Conservation (phyloP, 257 asterid genomes). For the Solanum rostratum region DNA sequence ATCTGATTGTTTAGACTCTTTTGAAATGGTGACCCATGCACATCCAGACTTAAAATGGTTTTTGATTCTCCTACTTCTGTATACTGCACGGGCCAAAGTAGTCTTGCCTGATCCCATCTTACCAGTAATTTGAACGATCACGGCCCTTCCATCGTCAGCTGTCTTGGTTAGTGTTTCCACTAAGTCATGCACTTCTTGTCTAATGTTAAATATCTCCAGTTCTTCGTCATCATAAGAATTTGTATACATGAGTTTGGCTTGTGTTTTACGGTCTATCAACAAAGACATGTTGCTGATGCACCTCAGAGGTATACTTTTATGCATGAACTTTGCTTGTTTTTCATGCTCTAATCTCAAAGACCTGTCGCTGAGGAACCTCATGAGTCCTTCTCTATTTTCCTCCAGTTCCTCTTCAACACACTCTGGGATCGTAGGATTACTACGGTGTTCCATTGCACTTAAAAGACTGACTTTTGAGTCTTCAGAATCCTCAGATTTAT, state of each 20-base stretch:
- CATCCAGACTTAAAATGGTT: not conserved
- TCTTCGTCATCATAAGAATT: conserved; percentile 6
- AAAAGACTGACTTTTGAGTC: not conserved
- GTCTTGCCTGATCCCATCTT: conserved; percentile 30
- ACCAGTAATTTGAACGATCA: conserved; percentile 13
- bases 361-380: not conserved
- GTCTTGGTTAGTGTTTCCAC: not conserved
- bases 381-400: not conserved
- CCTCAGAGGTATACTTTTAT: not conserved
- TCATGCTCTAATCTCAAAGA: not conserved
- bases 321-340: not conserved
- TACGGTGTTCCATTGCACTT: not conserved
- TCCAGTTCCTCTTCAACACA: not conserved
- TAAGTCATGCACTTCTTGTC: not conserved
- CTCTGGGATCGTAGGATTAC: not conserved
- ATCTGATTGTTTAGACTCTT: not conserved
- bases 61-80: conserved; percentile 2
- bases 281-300: not conserved
- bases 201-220: conserved; percentile 2
- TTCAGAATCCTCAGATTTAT: not conserved
- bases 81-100: conserved; percentile 19
- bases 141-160: not conserved
- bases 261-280: not conserved
- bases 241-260: not conserved
- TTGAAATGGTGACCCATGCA: conserved; percentile 12